phyloP scores from a whole-genome alignment of 352 stramenopile species.

The Globisporangium lucens region DNA sequence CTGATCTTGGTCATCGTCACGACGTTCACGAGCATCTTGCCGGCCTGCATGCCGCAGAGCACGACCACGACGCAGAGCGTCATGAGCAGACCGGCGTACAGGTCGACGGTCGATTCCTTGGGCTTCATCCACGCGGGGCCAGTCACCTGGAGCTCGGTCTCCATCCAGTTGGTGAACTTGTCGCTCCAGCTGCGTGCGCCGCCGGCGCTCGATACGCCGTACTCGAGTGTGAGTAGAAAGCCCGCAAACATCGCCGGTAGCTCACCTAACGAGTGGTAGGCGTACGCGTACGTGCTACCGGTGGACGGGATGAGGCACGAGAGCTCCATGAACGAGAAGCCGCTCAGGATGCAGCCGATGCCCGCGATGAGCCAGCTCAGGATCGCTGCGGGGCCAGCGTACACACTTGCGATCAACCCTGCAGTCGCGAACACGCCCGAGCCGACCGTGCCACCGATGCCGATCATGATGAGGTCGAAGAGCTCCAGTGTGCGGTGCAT shows the following conservation, averaged over 20 bases:
- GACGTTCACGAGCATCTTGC: slow-evolving; percentile 87
- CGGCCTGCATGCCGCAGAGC: slow-evolving; percentile 82
- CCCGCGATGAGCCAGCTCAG: slow-evolving; percentile 86
- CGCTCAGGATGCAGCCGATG: slow-evolving; percentile 72
- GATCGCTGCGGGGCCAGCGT: slow-evolving; percentile 72
- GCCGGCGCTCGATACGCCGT: slow-evolving; percentile 88
- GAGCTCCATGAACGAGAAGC: slow-evolving; percentile 91
- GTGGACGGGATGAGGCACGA: slow-evolving; percentile 83
- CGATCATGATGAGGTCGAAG: slow-evolving; percentile 92
- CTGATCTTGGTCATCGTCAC: slow-evolving; percentile 90
- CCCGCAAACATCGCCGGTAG: slow-evolving; percentile 89
- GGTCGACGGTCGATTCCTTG: slow-evolving; percentile 47
- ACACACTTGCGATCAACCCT: slow-evolving; percentile 59
- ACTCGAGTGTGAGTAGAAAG: slow-evolving; percentile 92
- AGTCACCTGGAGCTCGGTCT: slow-evolving; percentile 41
- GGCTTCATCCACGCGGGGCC: slow-evolving; percentile 69
- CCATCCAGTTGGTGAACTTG: slow-evolving; percentile 88
- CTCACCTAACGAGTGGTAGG: slow-evolving; percentile 92
- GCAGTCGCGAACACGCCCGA: slow-evolving; percentile 90
- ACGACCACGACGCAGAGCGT: slow-evolving; percentile 60
- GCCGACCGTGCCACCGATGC: slow-evolving; percentile 93
- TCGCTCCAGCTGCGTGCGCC: slow-evolving; percentile 92
- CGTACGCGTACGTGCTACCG: slow-evolving; percentile 92
- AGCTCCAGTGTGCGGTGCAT: slow-evolving; percentile 73
- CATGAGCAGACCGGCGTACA: slow-evolving; percentile 83